These are phyloP conservation scores for Ceratocystis ficicola DNA, from an alignment of 2,329 filamentous ascomycete genomes.

Conservation along the genomic window DNA sequence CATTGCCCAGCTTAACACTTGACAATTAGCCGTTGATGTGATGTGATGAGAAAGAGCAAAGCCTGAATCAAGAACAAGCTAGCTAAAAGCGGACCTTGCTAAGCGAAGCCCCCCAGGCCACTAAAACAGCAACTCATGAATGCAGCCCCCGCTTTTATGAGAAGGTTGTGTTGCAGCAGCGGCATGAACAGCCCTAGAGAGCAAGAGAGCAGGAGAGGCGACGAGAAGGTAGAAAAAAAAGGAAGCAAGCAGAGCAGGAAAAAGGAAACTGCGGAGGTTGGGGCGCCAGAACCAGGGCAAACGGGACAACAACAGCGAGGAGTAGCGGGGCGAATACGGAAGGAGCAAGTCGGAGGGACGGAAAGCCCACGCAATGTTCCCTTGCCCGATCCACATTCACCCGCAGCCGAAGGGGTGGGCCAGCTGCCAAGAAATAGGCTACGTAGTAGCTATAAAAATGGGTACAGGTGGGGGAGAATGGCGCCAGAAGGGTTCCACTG, in stretches of 20 bases:
- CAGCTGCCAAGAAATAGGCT: too few relatives aligned
- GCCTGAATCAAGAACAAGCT: not conserved
- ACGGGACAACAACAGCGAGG: not conserved
- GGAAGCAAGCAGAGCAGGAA: not conserved
- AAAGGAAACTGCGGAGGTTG: not conserved
- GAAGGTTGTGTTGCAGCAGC: not conserved
- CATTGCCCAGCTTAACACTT: too few relatives aligned
- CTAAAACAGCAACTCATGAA: too few relatives aligned
- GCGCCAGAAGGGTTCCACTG: not conserved
- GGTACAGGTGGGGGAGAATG: not conserved
- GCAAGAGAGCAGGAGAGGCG: not conserved
- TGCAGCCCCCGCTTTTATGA: too few relatives aligned
- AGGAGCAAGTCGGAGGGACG: not conserved
- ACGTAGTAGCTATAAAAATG: not conserved
- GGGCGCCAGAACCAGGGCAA: not conserved
- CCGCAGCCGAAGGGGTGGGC: too few relatives aligned
- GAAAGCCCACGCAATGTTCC: too few relatives aligned
- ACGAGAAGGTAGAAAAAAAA: not conserved
- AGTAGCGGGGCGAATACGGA: not conserved
- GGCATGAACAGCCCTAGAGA: not conserved
- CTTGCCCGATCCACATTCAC: too few relatives aligned
- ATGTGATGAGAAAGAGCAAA: too few relatives aligned
- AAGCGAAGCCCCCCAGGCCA: not conserved
- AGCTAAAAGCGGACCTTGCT: not conserved
- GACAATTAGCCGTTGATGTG: too few relatives aligned